Evolutionary conservation across 495 filamentous ascomycete species (phyloP), one percentile per base, ranked within the genome.

Genomic region (Aspergillus nanangensis): DNA sequence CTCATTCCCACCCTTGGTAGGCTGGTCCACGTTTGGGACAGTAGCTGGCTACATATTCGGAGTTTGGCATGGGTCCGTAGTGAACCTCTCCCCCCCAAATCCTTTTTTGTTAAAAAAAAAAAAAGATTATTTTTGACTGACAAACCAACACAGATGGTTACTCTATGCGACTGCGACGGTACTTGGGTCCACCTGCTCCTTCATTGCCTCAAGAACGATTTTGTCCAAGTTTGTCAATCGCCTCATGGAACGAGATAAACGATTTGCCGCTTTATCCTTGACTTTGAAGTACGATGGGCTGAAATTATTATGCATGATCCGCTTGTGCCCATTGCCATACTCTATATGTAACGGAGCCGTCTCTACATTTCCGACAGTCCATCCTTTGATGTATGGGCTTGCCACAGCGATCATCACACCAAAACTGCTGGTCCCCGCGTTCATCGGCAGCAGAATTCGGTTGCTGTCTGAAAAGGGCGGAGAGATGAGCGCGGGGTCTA

Each of bases 21-120:
- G 93, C 7, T 96, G 95, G 71, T 87, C 84, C 21, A 87, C 87
- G 0, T 82, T 83, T 47, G 76, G 94, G n/a, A 96, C 90, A 1
- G 72, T 95, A 21, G 71, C 87, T 10, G 93, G 93, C 0, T 96
- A 96, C 60, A 80, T 98, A n/a, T 98, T 88, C 68, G 94, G 90
- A 0, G 83, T 96, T 51, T 90, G 90, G 49, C 78, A 81, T 53
- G 93, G 93, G 78, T 83, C 67, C 10, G 5, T 34, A 22, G 15
- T 27, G 44, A n/a, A 27, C 14, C 21, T 42, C 14, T 33, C 17
- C n/a, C n/a, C n/a, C n/a, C n/a, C n/a, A n/a, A n/a, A n/a, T n/a
- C n/a, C n/a, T n/a, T n/a, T n/a, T n/a, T n/a, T n/a, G n/a, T n/a
- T n/a, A n/a, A n/a, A n/a, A n/a, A n/a, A n/a, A n/a, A n/a, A n/a